Percentiles rank a stretch among this genome's conserved stretches.
phyloP scores from a whole-genome alignment of 2,329 filamentous ascomycete genomes.

The Hymenoscyphus scutula region DNA sequence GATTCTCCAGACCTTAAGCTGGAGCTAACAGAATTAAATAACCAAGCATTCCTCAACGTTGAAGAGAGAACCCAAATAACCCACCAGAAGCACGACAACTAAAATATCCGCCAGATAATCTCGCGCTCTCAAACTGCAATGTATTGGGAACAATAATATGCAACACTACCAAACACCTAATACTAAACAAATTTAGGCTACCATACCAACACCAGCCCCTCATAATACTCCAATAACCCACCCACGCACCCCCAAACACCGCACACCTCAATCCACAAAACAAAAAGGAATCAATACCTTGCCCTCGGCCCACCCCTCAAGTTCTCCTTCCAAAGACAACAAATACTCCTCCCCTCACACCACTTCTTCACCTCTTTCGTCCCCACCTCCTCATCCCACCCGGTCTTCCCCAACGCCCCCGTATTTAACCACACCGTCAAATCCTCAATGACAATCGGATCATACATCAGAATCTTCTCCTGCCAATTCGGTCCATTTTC shows the following conservation, averaged over 20 bases:
- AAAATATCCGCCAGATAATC: no score
- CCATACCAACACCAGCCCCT: no score
- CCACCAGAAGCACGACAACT: no score
- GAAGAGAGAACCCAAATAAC: no score
- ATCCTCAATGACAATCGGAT: slow-evolving; percentile 86
- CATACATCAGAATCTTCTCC: slow-evolving; percentile 91
- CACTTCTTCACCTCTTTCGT: slow-evolving; percentile 74
- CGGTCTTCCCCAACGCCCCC: slow-evolving; percentile 60
- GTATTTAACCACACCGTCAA: slow-evolving; percentile 79
- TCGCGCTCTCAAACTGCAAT: no score
- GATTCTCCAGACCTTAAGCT: no score
- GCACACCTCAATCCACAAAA: not conserved
- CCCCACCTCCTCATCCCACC: slow-evolving; percentile 64
- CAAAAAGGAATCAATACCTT: slow-evolving; percentile 11
- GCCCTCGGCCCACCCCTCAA: slow-evolving; percentile 30
- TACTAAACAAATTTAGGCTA: no score
- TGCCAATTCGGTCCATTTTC: slow-evolving; percentile 59
- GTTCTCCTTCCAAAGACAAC: slow-evolving; percentile 65
- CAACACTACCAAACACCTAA: no score
- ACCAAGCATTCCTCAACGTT: no score
- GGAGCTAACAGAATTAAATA: no score
- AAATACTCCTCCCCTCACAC: slow-evolving; percentile 85
- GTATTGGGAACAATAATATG: no score
- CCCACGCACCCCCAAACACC: not conserved
- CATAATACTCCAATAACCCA: not conserved